phyloP scores from a whole-genome alignment of 306 rosid genomes.

The Dryas alaskensis region DNA sequence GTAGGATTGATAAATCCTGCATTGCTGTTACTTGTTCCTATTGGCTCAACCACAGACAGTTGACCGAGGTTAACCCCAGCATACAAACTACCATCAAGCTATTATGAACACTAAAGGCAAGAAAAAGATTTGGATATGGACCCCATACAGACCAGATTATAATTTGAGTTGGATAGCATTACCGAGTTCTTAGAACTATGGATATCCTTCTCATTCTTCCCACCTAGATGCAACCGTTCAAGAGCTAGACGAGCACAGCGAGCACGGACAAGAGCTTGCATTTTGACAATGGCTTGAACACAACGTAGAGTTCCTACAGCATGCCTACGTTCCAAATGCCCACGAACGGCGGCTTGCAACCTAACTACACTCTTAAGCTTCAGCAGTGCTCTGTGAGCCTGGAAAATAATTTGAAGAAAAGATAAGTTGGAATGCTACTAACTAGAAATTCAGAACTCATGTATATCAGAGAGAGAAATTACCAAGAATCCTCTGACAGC shows the following conservation, averaged over 20 bases:
- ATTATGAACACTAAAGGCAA: neutral
- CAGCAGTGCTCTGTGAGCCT: slow-evolving; percentile 59
- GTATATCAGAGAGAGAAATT: slow-evolving; percentile 28
- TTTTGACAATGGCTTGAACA: slow-evolving; percentile 74
- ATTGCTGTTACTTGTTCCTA: neutral
- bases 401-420: slow-evolving; percentile 14
- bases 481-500: slow-evolving; percentile 77
- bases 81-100: neutral
- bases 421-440: slow-evolving; percentile 10
- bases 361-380: slow-evolving; percentile 62
- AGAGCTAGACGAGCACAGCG: slow-evolving; percentile 43
- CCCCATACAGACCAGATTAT: neutral
- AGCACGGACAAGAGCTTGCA: slow-evolving; percentile 87
- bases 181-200: slow-evolving; percentile 45
- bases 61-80: neutral
- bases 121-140: neutral
- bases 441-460: slow-evolving; percentile 12
- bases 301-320: slow-evolving; percentile 92
- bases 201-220: slow-evolving; percentile 26
- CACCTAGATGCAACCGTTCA: slow-evolving; percentile 22
- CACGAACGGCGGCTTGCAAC: slow-evolving; percentile 94
- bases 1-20: neutral
- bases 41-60: neutral
- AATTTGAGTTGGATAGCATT: slow-evolving; percentile 24
- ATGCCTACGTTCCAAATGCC: slow-evolving; percentile 84